A percentile compares a stretch with the other conserved stretches of the same genome.
Evolutionary conservation across 2,329 filamentous ascomycete genomes (phyloP).

Genomic region (Cladophialophora exuberans): DNA sequence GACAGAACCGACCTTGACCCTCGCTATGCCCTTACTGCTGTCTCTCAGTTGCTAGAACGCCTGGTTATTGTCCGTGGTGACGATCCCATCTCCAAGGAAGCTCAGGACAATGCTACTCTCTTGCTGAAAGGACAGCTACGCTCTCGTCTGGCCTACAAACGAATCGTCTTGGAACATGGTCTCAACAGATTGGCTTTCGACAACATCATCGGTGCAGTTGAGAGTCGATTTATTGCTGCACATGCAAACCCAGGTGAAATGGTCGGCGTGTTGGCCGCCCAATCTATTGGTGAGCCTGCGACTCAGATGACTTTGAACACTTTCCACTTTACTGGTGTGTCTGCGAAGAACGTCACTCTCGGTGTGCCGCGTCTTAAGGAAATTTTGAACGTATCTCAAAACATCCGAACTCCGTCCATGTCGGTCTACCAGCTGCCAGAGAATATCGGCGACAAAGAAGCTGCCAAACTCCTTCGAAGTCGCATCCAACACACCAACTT

Average conservation of each 20-base stretch:
- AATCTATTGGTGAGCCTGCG: conserved; percentile 97
- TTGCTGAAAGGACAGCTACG: conserved; percentile 91
- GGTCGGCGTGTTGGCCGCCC: conserved; percentile 95
- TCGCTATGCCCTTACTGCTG: conserved; percentile 78
- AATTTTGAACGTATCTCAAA: conserved; percentile 95
- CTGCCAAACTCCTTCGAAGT: conserved; percentile 83
- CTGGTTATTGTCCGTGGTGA: conserved; percentile 84
- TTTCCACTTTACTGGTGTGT: conserved; percentile 99
- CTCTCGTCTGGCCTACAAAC: conserved; percentile 89
- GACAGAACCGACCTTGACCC: conserved; percentile 89
- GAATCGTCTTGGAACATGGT: conserved; percentile 81
- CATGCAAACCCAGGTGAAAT: conserved; percentile 94
- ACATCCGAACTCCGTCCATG: conserved; percentile 99
- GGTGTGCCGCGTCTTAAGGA: conserved; percentile 99
- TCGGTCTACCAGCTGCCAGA: conserved; percentile 76
- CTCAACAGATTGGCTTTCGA: conserved; percentile 91
- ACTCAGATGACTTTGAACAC: conserved; percentile 99
- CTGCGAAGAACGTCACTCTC: conserved; percentile 98
- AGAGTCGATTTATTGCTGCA: conserved; percentile 83
- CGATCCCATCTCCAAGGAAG: conserved; percentile 81
- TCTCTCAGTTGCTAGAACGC: conserved; percentile 73
- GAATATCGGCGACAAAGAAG: conserved; percentile 68
- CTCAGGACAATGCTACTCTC: conserved; percentile 83
- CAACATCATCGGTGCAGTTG: conserved; percentile 87
- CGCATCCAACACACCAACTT: conserved; percentile 93